These are phyloP conservation scores for Crepidotus variabilis DNA, from an alignment of 768 basidiomycete genomes.

Conservation along the genomic window DNA sequence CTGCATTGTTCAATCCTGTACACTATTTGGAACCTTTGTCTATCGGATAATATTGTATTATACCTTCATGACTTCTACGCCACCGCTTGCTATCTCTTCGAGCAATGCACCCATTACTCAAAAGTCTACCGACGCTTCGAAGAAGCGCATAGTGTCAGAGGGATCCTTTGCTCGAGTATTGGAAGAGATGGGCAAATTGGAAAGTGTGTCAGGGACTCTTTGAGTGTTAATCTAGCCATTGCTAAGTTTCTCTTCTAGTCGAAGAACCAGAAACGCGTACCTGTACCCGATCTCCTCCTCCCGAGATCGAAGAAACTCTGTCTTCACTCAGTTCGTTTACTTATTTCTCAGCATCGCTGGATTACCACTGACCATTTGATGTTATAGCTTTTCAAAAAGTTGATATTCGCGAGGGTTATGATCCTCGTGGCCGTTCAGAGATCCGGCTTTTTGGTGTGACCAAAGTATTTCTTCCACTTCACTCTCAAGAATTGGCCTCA, in stretches of 20 bases:
- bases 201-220: not conserved
- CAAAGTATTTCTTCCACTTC: constrained; percentile 12
- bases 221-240: not conserved
- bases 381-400: constrained; percentile 24
- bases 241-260: not conserved
- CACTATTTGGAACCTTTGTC: not conserved
- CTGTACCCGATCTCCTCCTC: constrained; percentile 8
- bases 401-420: constrained; percentile 18
- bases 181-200: constrained; percentile 7
- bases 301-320: constrained; percentile 1
- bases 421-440: constrained; percentile 9
- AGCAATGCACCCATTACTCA: not conserved
- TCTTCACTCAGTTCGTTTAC: constrained; percentile 16
- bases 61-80: not conserved
- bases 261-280: not conserved
- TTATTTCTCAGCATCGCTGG: not conserved
- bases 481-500: not conserved
- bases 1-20: not conserved
- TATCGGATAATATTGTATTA: not conserved
- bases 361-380: not conserved
- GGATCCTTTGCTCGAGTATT: constrained; percentile 16
- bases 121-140: not conserved
- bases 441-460: constrained; percentile 24
- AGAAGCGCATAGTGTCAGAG: constrained; percentile 7
- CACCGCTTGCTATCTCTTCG: not conserved